A percentile compares a stretch with the other conserved stretches of the same genome.
Conservation (phyloP, 2,329 filamentous ascomycete genomes). For the Botrytis tulipae region DNA sequence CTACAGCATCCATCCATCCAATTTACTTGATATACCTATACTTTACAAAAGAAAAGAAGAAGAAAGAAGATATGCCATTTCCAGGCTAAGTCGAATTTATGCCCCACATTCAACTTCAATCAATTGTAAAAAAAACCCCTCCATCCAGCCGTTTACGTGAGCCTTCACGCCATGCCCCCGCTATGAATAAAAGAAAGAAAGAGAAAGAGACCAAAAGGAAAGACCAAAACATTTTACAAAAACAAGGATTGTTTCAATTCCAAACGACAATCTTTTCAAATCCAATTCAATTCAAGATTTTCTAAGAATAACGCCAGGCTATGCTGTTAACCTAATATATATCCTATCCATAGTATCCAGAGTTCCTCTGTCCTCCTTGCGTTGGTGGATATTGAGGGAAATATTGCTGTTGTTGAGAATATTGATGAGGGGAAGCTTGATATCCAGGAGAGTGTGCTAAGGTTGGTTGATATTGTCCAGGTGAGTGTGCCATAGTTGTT, state of each 20-base stretch:
- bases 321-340: background rate
- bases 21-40: background rate
- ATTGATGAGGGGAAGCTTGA: conserved; percentile 25
- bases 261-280: background rate
- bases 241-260: background rate
- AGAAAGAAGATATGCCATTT: background rate
- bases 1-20: background rate
- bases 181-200: conserved; percentile 2
- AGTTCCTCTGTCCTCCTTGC: conserved; percentile 25
- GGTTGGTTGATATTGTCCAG: conserved; percentile 8
- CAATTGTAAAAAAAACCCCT: background rate
- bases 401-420: conserved; percentile 26
- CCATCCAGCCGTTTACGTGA: background rate
- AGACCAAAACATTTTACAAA: background rate
- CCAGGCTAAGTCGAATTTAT: background rate
- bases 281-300: background rate
- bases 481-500: background rate
- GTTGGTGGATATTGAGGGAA: conserved; percentile 25
- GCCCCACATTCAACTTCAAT: background rate
- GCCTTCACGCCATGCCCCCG: background rate
- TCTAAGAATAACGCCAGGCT: background rate
- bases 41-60: background rate
- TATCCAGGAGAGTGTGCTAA: conserved; percentile 14
- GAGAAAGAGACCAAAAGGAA: background rate
- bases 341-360: conserved; percentile 26